Base-by-base conservation (phyloP, 202 grass and related monocot species). In the Eragrostis tef region DNA sequence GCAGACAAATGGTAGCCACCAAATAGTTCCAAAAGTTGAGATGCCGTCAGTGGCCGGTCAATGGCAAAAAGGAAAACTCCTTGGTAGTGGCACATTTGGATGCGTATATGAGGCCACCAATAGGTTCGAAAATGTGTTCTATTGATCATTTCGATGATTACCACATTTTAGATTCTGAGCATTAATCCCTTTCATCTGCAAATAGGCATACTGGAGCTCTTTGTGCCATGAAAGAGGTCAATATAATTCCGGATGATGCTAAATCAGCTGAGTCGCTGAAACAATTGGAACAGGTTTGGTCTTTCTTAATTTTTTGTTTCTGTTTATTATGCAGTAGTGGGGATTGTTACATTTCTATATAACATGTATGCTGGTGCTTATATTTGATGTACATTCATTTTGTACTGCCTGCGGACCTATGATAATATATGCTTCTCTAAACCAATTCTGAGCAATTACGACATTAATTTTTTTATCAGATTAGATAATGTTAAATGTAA, bases 141-240 rank as follows among this genome's bases (percentile, higher is more conserved):
- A 13, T 64, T 54, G 27, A 68, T 15, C 68, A 56, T 56, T 79
- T 79, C 13, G 45, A 50, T 57, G 47, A 20, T 59, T 57, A 5
- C 48, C 49, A 82, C 34, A 74, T 85, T 21, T 66, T 70, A 79
- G 41, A 76, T 53, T 87, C 45, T 72, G 48, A 88, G 75, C 24
- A 78, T 73, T 48, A 46, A 57, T 15, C 24, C 14, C 41, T 80
- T 67, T 67, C 62, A 67, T 48, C 25, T 67, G 82, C 24, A 73
- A 79, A 60, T 82, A 98, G 95, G 66, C 65, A 94, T 53, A 95
- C 85, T 59, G 96, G 96, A 85, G 90, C 96, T 86, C 90, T 96
- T 78, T 99, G 96, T 87, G 96, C 96, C 26, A 99, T 99, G 93
- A 99, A 99, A 77, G 96, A 99, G 84, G 96, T 99, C 54, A 86